Base-by-base conservation (phyloP, 2,329 filamentous ascomycete genomes). In the Aspergillus niger region DNA sequence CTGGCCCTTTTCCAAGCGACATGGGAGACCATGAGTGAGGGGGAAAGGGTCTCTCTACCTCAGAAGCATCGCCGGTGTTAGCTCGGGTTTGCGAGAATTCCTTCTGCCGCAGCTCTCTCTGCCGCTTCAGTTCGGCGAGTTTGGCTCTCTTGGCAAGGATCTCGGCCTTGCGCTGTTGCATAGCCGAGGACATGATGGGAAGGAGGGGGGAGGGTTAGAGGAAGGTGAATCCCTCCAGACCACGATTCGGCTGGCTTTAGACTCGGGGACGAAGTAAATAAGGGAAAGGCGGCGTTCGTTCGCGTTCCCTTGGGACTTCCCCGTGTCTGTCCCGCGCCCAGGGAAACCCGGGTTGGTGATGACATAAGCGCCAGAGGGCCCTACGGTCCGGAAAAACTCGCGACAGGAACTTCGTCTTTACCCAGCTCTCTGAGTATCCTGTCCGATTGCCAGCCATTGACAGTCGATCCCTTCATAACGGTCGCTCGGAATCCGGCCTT, bases 101-200 rank as follows among this genome's bases (percentile, higher is more conserved):
- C 74, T 85, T 91, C 65, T 91, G 86, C 61, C 93, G 86, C 69
- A 94, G 81, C 76, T 96, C 92, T 70, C 95, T 87, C 80, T 97
- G 92, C 64, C 91, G 87, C 81, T 97, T 97, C 67, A 99, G 85
- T 84, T 98, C 95, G 53, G 91, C 93, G 71, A 99, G 91, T 83
- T 95, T 97, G 65, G 93, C 94, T 83, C 91, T 94, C 82, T 99
- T 99, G 69, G 92, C 93, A 70, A 95, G 83, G 69, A 99, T 97
- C 82, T 99, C 95, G 82, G 97, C 92, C 82, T 92, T 90, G 71
- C 93, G 90, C 83, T 93, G 82, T 76, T 87, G 89, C 80, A 76
- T 74, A 28, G 69, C 69, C 56, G 71, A 69, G 51, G 72, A 71
- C 70, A 74, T 76, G 59, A 57, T 69, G 62, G 32, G 17, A 56